These are phyloP conservation scores for Lasiodiplodia citricola DNA, from an alignment of 2,329 filamentous ascomycete species.

Conservation along the genomic window DNA sequence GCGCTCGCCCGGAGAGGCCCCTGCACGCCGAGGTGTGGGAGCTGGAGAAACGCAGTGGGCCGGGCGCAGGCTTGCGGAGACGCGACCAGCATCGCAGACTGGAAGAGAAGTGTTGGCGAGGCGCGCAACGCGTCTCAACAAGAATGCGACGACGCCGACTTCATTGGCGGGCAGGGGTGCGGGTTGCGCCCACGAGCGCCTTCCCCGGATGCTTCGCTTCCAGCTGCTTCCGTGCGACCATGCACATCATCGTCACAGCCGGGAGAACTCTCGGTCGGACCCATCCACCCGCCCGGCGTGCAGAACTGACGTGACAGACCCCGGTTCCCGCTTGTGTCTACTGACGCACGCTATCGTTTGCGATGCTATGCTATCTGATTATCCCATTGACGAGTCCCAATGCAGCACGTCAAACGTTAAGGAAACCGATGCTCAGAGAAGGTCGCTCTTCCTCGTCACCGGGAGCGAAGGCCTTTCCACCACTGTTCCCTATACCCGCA, in stretches of 20 bases:
- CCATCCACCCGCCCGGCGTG: constrained; percentile 9
- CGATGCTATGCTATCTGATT: background rate
- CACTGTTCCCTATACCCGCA: constrained; percentile 12
- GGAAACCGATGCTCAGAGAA: constrained; percentile 13
- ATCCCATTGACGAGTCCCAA: background rate
- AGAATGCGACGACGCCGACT: constrained; percentile 4
- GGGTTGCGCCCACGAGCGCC: constrained; percentile 3
- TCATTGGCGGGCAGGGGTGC: constrained; percentile 6
- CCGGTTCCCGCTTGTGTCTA: background rate
- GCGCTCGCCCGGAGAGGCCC: constrained; percentile 14
- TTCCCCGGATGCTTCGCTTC: constrained; percentile 23
- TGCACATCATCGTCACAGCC: constrained; percentile 20
- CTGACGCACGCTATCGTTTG: constrained; percentile 3
- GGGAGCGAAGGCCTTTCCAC: constrained; percentile 10
- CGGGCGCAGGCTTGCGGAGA: constrained; percentile 1
- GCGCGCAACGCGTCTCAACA: constrained; percentile 17
- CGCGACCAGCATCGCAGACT: background rate
- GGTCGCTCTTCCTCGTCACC: background rate
- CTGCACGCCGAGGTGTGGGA: constrained; percentile 8
- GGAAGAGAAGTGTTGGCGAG: constrained; percentile 11
- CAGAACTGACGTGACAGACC: background rate
- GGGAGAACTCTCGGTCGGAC: constrained; percentile 3
- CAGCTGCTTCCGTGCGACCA: constrained; percentile 22
- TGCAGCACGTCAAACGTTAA: background rate
- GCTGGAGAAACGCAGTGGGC: constrained; percentile 1